These are phyloP conservation scores for Astraeus odoratus DNA, from an alignment of 768 basidiomycete species.

Conservation along the genomic window DNA sequence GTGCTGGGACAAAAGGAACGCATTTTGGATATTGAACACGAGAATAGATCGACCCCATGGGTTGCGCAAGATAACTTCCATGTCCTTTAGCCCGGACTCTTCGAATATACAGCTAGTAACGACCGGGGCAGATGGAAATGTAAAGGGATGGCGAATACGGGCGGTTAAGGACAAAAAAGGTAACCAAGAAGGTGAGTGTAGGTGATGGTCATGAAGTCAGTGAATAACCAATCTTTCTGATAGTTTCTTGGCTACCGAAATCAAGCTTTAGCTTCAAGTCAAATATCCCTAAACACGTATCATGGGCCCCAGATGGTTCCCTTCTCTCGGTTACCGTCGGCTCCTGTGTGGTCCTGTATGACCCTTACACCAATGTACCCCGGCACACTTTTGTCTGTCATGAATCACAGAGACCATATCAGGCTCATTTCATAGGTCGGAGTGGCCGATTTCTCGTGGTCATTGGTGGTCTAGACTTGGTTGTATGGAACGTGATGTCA, in stretches of 20 bases:
- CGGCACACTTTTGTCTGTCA: constrained; percentile 54
- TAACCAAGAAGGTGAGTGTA: constrained; percentile 43
- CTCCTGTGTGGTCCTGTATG: constrained; percentile 65
- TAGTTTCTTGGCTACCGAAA: constrained; percentile 69
- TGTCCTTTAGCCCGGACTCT: constrained; percentile 59
- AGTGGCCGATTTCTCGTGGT: constrained; percentile 67
- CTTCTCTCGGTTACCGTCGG: constrained; percentile 72
- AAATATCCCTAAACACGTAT: constrained; percentile 55
- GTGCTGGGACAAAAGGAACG: constrained; percentile 66
- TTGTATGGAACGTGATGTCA: constrained; percentile 68
- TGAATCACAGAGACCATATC: constrained; percentile 39
- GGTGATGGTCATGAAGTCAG: too few relatives aligned
- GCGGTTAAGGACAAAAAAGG: constrained; percentile 38
- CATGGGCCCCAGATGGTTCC: constrained; percentile 85
- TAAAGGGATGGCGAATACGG: constrained; percentile 78
- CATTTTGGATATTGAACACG: constrained; percentile 74
- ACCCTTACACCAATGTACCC: constrained; percentile 54
- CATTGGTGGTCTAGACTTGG: constrained; percentile 39
- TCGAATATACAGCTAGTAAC: constrained; percentile 53
- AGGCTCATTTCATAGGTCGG: constrained; percentile 60
- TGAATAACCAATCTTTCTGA: too few relatives aligned
- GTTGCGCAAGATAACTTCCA: constrained; percentile 45
- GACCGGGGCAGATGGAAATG: constrained; percentile 63
- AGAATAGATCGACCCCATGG: constrained; percentile 88
- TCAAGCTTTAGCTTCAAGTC: constrained; percentile 65